Base-by-base conservation (phyloP, 2,329 filamentous ascomycete genomes). In the Calonectria pseudoreteaudii region DNA sequence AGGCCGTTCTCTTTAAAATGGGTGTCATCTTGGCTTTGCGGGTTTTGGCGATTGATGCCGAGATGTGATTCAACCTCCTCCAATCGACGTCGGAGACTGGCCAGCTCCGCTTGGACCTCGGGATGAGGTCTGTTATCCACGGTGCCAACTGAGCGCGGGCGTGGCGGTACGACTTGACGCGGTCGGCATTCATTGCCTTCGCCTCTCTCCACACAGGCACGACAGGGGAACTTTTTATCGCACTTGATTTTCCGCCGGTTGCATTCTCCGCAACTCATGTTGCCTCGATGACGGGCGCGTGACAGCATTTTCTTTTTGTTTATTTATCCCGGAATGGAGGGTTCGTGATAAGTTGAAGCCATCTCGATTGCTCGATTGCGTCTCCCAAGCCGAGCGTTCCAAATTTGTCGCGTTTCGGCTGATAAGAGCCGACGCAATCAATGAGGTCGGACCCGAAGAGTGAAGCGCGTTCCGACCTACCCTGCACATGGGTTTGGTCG, bases 1-100 rank as follows among this genome's bases (percentile, higher is more conserved):
- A 62, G 56, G 16, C 56, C 56, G 16, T 62, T 62, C 56, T 62
- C 56, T 28, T 62, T 62, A 23, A 62, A 62, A 62, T 62, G 56
- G 7, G 56, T 2, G 26, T 62, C 56, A 30, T 62, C 56, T 41
- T 38, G 56, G 36, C 23, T 62, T 6, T 44, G 56, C 6, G 34
- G 1, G 56, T 41, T 41, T 41, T 62, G 56, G 56, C 56, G 56
- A 26, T 20, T 28, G 23, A 62, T 28, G 14, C 56, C 56, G 5
- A 62, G 56, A 11, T 28, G 23, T 9, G 56, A 62, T 6, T 62
- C 56, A 28, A 62, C 56, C 34, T 62, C 56, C 34, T 62, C 56
- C 56, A 62, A 62, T 62, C 56, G 56, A 34, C 56, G 56, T 62
- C 56, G 34, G 0, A 62, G 56, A 23, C 23, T 62, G 38, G 56